Percentiles rank a stretch among this genome's conserved stretches.
Conservation (phyloP, 192 early-diverging fungal genomes). For the Jimgerdemannia flammicorona region DNA sequence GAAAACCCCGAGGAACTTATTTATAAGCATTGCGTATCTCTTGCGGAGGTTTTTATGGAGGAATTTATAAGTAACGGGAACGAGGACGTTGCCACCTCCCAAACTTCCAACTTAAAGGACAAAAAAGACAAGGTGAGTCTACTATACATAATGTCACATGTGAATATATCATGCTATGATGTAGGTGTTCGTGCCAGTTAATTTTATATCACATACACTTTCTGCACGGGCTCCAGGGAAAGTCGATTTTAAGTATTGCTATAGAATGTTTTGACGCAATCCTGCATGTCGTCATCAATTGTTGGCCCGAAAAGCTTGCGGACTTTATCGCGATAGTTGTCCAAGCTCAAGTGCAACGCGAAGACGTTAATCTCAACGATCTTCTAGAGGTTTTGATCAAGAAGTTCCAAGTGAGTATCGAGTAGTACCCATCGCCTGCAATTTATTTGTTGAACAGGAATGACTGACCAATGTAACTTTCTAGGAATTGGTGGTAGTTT, state of each 20-base stretch:
- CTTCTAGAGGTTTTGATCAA: conserved; percentile 14
- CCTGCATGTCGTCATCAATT: conserved; percentile 5
- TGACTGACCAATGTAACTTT: not conserved
- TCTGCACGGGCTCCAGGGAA: conserved; percentile 3
- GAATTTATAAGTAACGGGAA: conserved; percentile 22
- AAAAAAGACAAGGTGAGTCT: conserved; percentile 20
- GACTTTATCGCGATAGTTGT: conserved; percentile 6
- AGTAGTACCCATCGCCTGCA: not conserved
- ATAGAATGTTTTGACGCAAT: conserved; percentile 11
- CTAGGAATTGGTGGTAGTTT: conserved; percentile 25
- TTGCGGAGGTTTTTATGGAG: conserved; percentile 18
- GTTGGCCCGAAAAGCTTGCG: conserved; percentile 26
- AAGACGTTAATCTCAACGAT: conserved; percentile 4
- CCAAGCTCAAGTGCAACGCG: not conserved
- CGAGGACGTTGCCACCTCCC: not conserved
- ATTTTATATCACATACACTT: not conserved
- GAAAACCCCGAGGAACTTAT: conserved; percentile 1
- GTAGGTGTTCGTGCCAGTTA: not conserved
- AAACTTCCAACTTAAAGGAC: not conserved
- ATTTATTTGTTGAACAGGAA: too few species aligned
- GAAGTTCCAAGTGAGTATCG: conserved; percentile 18
- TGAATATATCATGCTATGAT: not conserved
- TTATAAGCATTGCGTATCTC: conserved; percentile 13
- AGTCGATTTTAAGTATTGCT: conserved; percentile 16
- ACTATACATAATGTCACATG: not conserved